Evolutionary conservation across 768 basidiomycete genomes (phyloP).

Genomic region (Trametes elegans): DNA sequence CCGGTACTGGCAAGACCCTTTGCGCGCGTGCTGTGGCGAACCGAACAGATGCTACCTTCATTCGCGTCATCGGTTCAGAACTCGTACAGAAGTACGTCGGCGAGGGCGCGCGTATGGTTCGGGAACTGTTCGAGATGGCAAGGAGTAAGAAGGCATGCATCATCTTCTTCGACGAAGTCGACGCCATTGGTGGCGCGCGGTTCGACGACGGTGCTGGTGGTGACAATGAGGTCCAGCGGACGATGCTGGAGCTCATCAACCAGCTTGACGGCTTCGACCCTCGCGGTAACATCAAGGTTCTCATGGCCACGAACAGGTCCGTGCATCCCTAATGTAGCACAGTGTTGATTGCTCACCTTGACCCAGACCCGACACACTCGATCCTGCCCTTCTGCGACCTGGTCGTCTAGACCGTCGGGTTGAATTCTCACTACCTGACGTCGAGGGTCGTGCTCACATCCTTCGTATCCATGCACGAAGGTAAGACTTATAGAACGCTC

Average conservation of each 20-base stretch:
- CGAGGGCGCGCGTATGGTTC: slow-evolving; percentile 98
- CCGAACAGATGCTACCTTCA: slow-evolving; percentile 97
- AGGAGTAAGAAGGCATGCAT: slow-evolving; percentile 98
- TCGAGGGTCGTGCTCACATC: slow-evolving; percentile 95
- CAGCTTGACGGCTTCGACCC: slow-evolving; percentile 99
- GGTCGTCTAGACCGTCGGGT: slow-evolving; percentile 97
- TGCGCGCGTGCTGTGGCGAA: slow-evolving; percentile 99
- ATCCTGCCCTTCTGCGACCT: slow-evolving; percentile 93
- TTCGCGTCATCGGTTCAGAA: slow-evolving; percentile 98
- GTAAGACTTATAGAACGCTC: slow-evolving; percentile 35
- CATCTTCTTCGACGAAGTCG: slow-evolving; percentile 99
- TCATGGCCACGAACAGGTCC: slow-evolving; percentile 98
- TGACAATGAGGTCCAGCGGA: slow-evolving; percentile 98
- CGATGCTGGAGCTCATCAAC: slow-evolving; percentile 99
- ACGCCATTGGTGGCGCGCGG: slow-evolving; percentile 96
- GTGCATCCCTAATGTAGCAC: slow-evolving; percentile 19
- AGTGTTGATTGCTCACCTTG: not conserved
- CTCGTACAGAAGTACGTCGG: slow-evolving; percentile 99
- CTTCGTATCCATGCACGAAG: slow-evolving; percentile 95
- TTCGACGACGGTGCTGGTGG: slow-evolving; percentile 99
- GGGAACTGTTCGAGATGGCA: slow-evolving; percentile 99
- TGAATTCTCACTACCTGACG: slow-evolving; percentile 93
- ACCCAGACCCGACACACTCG: slow-evolving; percentile 92
- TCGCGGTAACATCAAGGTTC: slow-evolving; percentile 98
- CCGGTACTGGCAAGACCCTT: slow-evolving; percentile 97